Conservation (phyloP, 768 basidiomycete species). For the Trametes punicea region DNA sequence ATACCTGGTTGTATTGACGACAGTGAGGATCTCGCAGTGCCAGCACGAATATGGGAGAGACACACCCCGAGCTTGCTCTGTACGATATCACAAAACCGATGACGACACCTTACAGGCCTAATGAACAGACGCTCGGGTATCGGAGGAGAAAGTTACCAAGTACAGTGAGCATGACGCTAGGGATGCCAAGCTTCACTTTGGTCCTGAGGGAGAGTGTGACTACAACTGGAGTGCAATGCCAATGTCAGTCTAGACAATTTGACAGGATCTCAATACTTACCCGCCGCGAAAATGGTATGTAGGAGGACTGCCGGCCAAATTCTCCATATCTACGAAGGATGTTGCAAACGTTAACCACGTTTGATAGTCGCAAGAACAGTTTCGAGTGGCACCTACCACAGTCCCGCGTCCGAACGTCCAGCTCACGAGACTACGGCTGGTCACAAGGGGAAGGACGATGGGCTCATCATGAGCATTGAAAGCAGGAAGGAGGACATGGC, state of each 20-base stretch:
- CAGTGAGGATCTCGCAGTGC: neutral
- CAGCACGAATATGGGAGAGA: neutral
- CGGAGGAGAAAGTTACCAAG: conserved; percentile 40
- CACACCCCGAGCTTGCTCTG: conserved; percentile 57
- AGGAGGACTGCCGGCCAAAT: conserved; percentile 68
- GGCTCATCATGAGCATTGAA: conserved; percentile 2
- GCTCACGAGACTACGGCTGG: conserved; percentile 16
- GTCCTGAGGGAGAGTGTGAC: conserved; percentile 42
- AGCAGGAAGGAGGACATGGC: conserved; percentile 15
- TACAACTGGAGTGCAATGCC: conserved; percentile 32
- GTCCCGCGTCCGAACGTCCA: conserved; percentile 46
- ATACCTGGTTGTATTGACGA: conserved; percentile 36
- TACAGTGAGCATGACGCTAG: conserved; percentile 57
- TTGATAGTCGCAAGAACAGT: neutral
- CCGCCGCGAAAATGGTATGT: conserved; percentile 54
- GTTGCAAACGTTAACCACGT: neutral
- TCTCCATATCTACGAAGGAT: conserved; percentile 43
- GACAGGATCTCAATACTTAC: conserved; percentile 27
- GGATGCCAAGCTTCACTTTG: conserved; percentile 42
- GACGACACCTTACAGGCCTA: conserved; percentile 48
- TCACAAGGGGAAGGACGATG: conserved; percentile 19
- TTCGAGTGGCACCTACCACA: conserved; percentile 32
- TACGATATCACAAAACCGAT: conserved; percentile 57
- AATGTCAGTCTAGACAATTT: neutral
- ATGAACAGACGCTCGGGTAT: neutral